Evolutionary conservation across 225 moss, liverwort and hornwort species (phyloP).

Genomic region (Physcomitrellopsis africana): DNA sequence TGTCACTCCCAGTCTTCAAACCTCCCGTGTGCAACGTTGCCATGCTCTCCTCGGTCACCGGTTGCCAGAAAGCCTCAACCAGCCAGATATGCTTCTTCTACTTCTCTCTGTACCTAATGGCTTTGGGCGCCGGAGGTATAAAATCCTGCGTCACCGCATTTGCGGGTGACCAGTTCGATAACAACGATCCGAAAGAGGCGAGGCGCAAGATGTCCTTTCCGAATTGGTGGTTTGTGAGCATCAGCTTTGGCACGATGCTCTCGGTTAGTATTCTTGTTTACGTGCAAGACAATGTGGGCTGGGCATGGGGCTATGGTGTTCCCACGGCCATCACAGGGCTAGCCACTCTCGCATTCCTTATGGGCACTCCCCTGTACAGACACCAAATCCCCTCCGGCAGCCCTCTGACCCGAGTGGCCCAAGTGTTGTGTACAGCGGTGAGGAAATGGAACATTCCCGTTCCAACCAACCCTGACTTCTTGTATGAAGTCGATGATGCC

Average conservation of each 20-base stretch:
- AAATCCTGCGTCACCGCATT: conserved; percentile 96
- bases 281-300: conserved; percentile 82
- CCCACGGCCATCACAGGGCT: conserved; percentile 81
- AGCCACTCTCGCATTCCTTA: conserved; percentile 68
- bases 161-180: conserved; percentile 97
- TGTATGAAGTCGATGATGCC: conserved; percentile 81
- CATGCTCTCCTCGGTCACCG: conserved; percentile 21
- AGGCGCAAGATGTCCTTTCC: conserved; percentile 89
- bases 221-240: conserved; percentile 99
- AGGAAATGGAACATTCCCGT: conserved; percentile 67
- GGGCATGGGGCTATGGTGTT: conserved; percentile 91
- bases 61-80: conserved; percentile 47
- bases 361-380: conserved; percentile 80
- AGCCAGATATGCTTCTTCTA: conserved; percentile 84
- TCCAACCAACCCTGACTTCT: conserved; percentile 56
- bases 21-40: conserved; percentile 58
- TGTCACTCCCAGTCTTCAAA: conserved; percentile 72
- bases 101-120: conserved; percentile 90
- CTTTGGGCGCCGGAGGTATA: conserved; percentile 93
- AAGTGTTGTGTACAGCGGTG: conserved; percentile 72
- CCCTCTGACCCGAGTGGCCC: conserved; percentile 85
- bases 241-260: conserved; percentile 98
- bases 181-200: conserved; percentile 69
- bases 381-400: conserved; percentile 80
- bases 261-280: conserved; percentile 97